Evolutionary conservation across 163 green algal genomes (phyloP).

Genomic region (Chlamydomonas reinhardtii): DNA sequence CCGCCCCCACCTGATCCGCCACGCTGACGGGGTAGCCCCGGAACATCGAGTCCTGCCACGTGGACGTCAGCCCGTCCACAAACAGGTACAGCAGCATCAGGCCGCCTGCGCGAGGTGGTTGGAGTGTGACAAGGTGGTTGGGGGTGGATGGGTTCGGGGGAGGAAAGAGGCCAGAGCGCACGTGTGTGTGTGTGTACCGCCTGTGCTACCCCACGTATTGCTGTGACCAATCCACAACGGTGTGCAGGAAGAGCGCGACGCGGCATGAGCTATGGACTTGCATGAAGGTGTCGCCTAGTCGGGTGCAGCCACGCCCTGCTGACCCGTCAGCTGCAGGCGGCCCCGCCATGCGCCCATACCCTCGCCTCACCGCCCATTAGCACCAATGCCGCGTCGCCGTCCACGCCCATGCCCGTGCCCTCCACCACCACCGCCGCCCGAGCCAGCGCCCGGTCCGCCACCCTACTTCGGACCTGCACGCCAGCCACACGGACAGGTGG

Average conservation of each 20-base stretch:
- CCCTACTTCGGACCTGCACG: conserved; percentile 23
- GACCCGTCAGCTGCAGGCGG: background rate
- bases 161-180: no score
- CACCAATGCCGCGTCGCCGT: conserved; percentile 39
- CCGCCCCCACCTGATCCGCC: conserved; percentile 85
- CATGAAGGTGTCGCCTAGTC: no score
- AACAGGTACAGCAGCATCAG: conserved; percentile 95
- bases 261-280: no score
- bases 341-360: no score
- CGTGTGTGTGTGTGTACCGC: no score
- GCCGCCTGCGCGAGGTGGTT: conserved; percentile 65
- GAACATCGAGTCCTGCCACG: conserved; percentile 97
- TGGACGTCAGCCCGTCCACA: conserved; percentile 98
- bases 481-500: no score
- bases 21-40: conserved; percentile 92
- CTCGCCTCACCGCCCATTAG: background rate
- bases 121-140: no score
- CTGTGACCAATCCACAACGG: no score
- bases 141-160: no score
- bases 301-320: no score
- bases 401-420: conserved; percentile 29
- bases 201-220: no score
- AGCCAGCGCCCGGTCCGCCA: conserved; percentile 13
- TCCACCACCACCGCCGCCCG: conserved; percentile 9
- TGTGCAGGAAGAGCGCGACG: no score